Evolutionary conservation across 192 early-diverging fungal genomes (phyloP).

Genomic region (Entomortierella beljakovae): DNA sequence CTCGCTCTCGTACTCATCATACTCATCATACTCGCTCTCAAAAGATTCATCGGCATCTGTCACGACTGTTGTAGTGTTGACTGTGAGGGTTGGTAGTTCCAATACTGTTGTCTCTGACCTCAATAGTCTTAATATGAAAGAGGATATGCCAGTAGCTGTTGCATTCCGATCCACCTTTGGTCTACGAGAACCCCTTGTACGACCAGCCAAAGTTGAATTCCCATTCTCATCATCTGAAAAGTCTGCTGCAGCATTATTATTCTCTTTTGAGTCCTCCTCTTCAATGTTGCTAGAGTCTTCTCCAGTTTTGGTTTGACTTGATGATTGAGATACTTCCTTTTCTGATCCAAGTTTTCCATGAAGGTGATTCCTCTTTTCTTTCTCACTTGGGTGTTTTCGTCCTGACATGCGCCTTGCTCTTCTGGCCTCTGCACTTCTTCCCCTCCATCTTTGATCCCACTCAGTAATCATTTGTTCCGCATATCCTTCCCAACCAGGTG

Average conservation of each 20-base stretch:
- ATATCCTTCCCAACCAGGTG: conserved; percentile 42
- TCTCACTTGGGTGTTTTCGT: background rate
- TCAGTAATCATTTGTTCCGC: conserved; percentile 45
- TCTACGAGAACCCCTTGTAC: conserved; percentile 2
- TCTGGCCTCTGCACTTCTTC: conserved; percentile 10
- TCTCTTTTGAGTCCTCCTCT: background rate
- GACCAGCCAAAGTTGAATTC: background rate
- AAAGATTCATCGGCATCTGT: conserved; percentile 13
- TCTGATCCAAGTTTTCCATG: background rate
- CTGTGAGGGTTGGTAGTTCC: no score
- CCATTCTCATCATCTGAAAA: background rate
- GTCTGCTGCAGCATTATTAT: no score
- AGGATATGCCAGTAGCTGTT: conserved; percentile 35
- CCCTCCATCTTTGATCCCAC: conserved; percentile 52
- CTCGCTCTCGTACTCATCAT: conserved; percentile 21
- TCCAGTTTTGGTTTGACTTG: background rate
- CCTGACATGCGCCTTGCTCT: conserved; percentile 15
- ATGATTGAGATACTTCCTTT: background rate
- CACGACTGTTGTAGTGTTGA: conserved; percentile 36
- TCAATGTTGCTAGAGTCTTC: background rate
- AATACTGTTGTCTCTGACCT: conserved; percentile 38
- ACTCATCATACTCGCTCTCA: conserved; percentile 22
- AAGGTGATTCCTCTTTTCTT: no score
- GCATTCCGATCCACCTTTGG: conserved; percentile 17
- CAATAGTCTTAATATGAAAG: conserved; percentile 35